Conservation (phyloP, 2,329 filamentous ascomycete genomes). For the Hymenoscyphus repandus region DNA sequence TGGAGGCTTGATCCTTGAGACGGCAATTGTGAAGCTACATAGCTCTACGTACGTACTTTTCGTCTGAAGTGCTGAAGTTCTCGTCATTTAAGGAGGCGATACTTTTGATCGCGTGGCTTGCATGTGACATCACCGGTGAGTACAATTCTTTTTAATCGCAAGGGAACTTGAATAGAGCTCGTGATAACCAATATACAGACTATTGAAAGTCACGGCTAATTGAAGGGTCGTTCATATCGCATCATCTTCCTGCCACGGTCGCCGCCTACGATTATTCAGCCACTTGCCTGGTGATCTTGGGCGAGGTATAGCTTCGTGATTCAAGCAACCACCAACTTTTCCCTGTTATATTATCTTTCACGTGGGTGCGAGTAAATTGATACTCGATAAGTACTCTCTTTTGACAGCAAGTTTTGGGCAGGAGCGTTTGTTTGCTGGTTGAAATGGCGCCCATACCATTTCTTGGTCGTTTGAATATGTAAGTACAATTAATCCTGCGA, state of each 20-base stretch:
- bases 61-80: neutral
- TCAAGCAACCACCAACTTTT: neutral
- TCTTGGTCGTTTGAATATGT: slow-evolving; percentile 38
- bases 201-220: no score
- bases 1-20: no score
- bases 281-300: no score
- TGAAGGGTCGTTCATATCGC: no score
- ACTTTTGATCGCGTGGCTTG: neutral
- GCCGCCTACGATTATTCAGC: no score
- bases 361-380: no score
- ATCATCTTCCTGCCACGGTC: no score
- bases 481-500: slow-evolving; percentile 16
- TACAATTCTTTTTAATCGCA: neutral
- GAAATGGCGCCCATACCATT: slow-evolving; percentile 37
- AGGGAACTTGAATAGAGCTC: neutral
- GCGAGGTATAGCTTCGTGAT: no score
- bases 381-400: no score
- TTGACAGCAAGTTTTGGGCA: neutral
- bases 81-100: neutral
- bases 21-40: no score
- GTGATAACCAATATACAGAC: neutral
- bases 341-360: neutral
- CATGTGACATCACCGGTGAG: slow-evolving; percentile 11
- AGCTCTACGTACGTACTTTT: no score
- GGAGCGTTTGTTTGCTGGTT: slow-evolving; percentile 2